Conservation (phyloP, 75 land plant genomes). For the Sequoia sempervirens region DNA sequence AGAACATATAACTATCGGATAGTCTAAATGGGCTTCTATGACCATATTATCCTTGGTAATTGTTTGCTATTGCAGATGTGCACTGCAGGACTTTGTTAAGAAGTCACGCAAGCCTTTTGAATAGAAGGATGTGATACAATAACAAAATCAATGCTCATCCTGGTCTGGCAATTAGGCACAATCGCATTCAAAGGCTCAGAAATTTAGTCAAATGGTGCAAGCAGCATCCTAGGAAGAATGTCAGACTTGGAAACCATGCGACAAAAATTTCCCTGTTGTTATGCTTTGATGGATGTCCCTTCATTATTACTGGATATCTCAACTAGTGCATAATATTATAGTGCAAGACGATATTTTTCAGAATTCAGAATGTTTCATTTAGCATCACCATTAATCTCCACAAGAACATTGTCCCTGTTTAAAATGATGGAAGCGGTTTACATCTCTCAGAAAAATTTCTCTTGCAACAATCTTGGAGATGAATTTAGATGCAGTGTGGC, state of each 20-base stretch:
- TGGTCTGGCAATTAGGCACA: constrained; percentile 21
- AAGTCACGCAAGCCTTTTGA: not conserved
- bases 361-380: no score
- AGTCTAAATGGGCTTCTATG: constrained; percentile 48
- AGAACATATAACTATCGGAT: constrained; percentile 44
- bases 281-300: no score
- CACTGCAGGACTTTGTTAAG: not conserved
- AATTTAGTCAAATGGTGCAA: constrained; percentile 39
- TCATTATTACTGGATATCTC: no score
- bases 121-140: not conserved
- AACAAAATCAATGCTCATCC: not conserved
- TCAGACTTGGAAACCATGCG: constrained; percentile 45
- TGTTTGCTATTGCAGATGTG: not conserved
- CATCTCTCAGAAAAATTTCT: no score
- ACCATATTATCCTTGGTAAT: not conserved
- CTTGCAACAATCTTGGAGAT: no score
- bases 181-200: constrained; percentile 22
- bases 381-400: no score
- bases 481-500: no score
- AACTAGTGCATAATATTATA: no score
- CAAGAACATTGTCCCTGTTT: no score
- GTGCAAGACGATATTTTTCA: no score
- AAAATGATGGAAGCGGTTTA: no score
- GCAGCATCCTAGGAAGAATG: constrained; percentile 50
- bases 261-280: constrained; percentile 12